A percentile compares a stretch with the other conserved stretches of the same genome.
phyloP scores from a whole-genome alignment of 768 basidiomycete species.

The Phanerodontia chrysosporium region DNA sequence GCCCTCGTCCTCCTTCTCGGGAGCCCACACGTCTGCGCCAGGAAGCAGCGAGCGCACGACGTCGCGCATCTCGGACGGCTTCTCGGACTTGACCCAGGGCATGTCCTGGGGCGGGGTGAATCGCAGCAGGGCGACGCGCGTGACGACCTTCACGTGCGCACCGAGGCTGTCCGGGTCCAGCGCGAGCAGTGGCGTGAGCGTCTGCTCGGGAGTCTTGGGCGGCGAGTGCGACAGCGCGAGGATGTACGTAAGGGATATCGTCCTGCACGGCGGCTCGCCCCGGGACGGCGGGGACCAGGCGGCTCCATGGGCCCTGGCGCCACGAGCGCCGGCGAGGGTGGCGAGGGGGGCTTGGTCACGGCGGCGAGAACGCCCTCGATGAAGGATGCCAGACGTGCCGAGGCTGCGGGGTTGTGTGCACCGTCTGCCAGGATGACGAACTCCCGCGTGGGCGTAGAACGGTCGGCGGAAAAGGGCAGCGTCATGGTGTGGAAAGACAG shows the following conservation, averaged over 20 bases:
- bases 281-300: background rate
- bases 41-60: conserved; percentile 42
- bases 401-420: conserved; percentile 87
- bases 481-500: conserved; percentile 59
- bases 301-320: background rate
- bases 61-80: conserved; percentile 44
- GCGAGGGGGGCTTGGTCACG: conserved; percentile 10
- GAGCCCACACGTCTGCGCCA: conserved; percentile 43
- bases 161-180: conserved; percentile 15
- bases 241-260: conserved; percentile 60
- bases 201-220: conserved; percentile 73
- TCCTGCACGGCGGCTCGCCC: conserved; percentile 13
- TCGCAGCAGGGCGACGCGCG: conserved; percentile 44
- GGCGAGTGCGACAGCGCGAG: conserved; percentile 84
- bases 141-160: conserved; percentile 23
- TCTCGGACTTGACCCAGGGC: conserved; percentile 84
- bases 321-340: background rate
- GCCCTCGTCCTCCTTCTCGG: conserved; percentile 29
- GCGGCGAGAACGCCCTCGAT: conserved; percentile 39
- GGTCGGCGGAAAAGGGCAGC: conserved; percentile 7
- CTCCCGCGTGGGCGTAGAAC: background rate
- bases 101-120: conserved; percentile 85
- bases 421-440: conserved; percentile 77
- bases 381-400: conserved; percentile 62
- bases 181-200: conserved; percentile 61